Base-by-base conservation (phyloP, 2,329 filamentous ascomycete genomes). In the Colletotrichum liaoningense region DNA sequence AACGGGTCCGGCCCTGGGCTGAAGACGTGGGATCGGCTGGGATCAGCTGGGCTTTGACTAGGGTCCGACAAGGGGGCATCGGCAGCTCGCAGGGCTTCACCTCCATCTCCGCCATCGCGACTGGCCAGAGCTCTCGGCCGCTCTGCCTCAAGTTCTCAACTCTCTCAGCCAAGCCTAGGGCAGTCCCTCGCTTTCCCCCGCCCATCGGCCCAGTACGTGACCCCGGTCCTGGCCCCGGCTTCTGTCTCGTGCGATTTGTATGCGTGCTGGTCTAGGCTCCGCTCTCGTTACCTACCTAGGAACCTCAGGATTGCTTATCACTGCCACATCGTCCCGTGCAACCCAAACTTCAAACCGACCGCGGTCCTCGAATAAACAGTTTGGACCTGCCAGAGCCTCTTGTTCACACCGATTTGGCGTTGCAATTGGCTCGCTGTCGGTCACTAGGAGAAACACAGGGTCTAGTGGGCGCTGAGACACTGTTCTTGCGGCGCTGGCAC, bases 1-100 rank as follows among this genome's bases (percentile, higher is more conserved):
- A 69, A 72, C 69, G 69, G 69, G 59, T 66, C 69, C 69, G 63
- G 69, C 66, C 69, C 69, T 72, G 66, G 69, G 69, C 59, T 63
- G 69, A 69, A 69, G 66, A 72, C 69, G 69, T 72, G 69, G 69
- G 69, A 69, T 59, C 62, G 68, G 67, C 69, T 46, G 66, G 69
- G 69, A 69, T 69, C 66, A 33, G 57, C 57, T 35, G 69, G 38
- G 65, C 64, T 72, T 38, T 35, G 33, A 33, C 67, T 65, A 60
- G 70, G 67, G 66, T 28, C 35, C 26, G 55, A 52, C 55, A 49
- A 65, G 70, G 70, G 59, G 38, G 22, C 49, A 52, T 65, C 70
- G 67, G 67, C 60, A 73, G 60, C 67, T 65, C 30, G 35, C 70
- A 70, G 60, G 67, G 70, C 70, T 65, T 73, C 70, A 64, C 60